These are phyloP conservation scores for Botryosphaeria agaves DNA, from an alignment of 2,329 filamentous ascomycete genomes.

Conservation along the genomic window DNA sequence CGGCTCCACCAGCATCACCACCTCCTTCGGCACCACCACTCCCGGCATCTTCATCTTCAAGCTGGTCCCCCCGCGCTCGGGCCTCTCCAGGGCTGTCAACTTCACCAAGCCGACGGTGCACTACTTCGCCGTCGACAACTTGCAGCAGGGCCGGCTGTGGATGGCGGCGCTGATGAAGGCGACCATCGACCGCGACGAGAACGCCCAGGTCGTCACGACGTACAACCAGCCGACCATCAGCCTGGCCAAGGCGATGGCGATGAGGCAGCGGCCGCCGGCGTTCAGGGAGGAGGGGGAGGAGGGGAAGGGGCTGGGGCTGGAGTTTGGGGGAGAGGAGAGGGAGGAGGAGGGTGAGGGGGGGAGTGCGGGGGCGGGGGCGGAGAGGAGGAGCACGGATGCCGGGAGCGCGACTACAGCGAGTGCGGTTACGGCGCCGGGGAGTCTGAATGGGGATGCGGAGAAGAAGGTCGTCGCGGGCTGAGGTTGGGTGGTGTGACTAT, in stretches of 20 bases:
- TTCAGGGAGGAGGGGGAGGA: conserved; percentile 45
- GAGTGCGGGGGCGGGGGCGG: not conserved
- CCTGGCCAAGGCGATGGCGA: conserved; percentile 68
- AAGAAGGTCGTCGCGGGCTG: too few species aligned
- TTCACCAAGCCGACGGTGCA: conserved; percentile 97
- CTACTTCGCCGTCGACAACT: conserved; percentile 88
- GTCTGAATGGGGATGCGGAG: too few species aligned
- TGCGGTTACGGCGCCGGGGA: too few species aligned
- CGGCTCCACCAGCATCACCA: conserved; percentile 13
- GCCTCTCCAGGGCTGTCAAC: conserved; percentile 77
- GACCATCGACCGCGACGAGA: conserved; percentile 80
- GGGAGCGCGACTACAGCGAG: not conserved
- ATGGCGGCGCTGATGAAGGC: conserved; percentile 99
- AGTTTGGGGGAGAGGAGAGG: not conserved
- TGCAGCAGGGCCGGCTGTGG: conserved; percentile 80
- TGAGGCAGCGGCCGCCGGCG: conserved; percentile 79
- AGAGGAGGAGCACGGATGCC: not conserved
- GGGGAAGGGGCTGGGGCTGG: conserved; percentile 1
- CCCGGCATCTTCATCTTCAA: conserved; percentile 89
- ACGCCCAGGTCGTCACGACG: conserved; percentile 65
- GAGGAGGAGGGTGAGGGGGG: not conserved
- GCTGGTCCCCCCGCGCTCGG: conserved; percentile 75
- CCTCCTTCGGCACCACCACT: conserved; percentile 12
- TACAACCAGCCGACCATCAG: conserved; percentile 97
- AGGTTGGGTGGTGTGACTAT: too few species aligned